Evolutionary conservation across 2,329 filamentous ascomycete species (phyloP).

Genomic region (Beauveria sp.): DNA sequence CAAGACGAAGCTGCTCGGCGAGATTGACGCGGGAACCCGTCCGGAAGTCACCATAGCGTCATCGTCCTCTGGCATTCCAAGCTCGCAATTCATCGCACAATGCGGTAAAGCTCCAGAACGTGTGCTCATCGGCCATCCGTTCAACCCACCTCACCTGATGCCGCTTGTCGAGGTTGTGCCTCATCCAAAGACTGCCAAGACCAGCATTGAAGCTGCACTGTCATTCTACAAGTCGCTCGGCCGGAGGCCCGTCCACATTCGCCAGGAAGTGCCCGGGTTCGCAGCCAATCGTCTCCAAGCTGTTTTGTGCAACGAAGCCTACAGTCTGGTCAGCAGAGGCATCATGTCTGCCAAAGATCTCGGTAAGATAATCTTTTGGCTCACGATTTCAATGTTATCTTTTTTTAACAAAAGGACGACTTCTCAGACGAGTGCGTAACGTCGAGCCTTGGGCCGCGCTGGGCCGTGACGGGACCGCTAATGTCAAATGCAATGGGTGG

Average conservation of each 20-base stretch:
- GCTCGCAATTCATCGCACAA: conserved; percentile 11
- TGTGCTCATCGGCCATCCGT: conserved; percentile 38
- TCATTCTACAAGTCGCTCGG: conserved; percentile 32
- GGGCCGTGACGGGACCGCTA: conserved; percentile 16
- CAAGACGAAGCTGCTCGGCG: conserved; percentile 29
- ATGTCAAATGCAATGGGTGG: conserved; percentile 13
- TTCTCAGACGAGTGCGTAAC: conserved; percentile 11
- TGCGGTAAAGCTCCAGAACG: conserved; percentile 21
- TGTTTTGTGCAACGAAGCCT: conserved; percentile 26
- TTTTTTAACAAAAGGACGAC: not conserved
- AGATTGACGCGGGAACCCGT: conserved; percentile 24
- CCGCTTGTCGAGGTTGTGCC: conserved; percentile 39
- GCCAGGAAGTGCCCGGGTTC: conserved; percentile 34
- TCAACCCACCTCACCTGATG: conserved; percentile 41
- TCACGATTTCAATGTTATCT: not conserved
- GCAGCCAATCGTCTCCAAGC: conserved; percentile 37
- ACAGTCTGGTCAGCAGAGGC: conserved; percentile 25
- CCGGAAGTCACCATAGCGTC: conserved; percentile 31
- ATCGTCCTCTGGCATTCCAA: conserved; percentile 29
- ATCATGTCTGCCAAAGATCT: conserved; percentile 23
- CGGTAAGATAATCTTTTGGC: conserved; percentile 6
- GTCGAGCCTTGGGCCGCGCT: conserved; percentile 15
- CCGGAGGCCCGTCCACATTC: conserved; percentile 32
- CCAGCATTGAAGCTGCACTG: conserved; percentile 22
- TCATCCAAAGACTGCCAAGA: conserved; percentile 21